Evolutionary conservation across 257 asterid species (phyloP).

Genomic region (Solanum chilense): DNA sequence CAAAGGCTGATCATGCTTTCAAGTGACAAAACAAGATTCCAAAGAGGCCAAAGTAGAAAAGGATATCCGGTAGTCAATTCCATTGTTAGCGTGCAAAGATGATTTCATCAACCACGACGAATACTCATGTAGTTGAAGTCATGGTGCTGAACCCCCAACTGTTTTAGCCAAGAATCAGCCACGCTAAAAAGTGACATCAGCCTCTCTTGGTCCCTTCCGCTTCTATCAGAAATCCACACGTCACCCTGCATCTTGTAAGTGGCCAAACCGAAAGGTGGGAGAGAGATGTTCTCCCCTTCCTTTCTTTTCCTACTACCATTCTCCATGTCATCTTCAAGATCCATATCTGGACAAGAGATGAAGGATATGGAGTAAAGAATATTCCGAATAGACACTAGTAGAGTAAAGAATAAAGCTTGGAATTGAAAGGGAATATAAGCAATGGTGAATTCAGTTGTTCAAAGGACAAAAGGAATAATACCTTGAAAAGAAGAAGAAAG

Average conservation of each 20-base stretch:
- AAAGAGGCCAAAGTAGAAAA: background rate
- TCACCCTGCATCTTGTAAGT: constrained; percentile 46
- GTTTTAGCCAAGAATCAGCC: constrained; percentile 97
- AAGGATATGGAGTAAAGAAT: background rate
- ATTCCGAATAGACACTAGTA: background rate
- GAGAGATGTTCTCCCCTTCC: constrained; percentile 29
- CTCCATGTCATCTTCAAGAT: constrained; percentile 18
- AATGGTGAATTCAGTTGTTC: background rate
- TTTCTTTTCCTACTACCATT: constrained; percentile 10
- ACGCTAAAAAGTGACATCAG: constrained; percentile 58
- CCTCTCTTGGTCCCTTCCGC: constrained; percentile 40
- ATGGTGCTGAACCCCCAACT: constrained; percentile 76
- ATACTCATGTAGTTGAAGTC: constrained; percentile 82
- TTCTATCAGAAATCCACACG: constrained; percentile 32
- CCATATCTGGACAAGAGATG: constrained; percentile 21
- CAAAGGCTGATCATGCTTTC: background rate
- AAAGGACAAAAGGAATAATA: background rate
- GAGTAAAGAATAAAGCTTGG: background rate
- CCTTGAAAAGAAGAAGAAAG: constrained; percentile 51
- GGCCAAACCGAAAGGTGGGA: constrained; percentile 43
- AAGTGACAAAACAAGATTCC: background rate
- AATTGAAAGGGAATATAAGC: background rate
- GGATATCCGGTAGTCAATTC: background rate
- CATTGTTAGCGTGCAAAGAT: background rate
- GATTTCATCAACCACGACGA: constrained; percentile 30